Evolutionary conservation across 352 stramenopile genomes (phyloP).

Genomic region (Globisporangium lucens): DNA sequence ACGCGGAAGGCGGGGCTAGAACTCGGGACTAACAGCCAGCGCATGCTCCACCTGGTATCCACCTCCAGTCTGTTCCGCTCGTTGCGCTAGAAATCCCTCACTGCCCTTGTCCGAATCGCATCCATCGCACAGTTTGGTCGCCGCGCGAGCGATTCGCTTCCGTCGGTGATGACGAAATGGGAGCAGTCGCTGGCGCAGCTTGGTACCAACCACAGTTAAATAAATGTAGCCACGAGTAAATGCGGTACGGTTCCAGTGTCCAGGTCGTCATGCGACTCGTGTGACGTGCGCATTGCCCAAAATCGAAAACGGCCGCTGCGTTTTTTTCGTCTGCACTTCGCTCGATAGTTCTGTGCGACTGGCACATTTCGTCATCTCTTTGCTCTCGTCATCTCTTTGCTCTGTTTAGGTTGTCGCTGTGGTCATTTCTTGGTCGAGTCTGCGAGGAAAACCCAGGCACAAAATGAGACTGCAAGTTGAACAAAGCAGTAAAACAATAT

Average conservation of each 20-base stretch:
- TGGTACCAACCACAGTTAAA: neutral
- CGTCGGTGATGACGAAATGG: neutral
- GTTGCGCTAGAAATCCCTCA: neutral
- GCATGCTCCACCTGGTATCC: neutral
- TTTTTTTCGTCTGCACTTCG: neutral
- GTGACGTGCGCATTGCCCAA: neutral
- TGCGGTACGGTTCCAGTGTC: neutral
- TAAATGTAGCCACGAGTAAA: neutral
- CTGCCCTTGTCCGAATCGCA: neutral
- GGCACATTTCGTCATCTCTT: neutral
- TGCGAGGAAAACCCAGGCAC: neutral
- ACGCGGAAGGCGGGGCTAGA: neutral
- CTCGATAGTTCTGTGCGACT: neutral
- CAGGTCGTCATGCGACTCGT: neutral
- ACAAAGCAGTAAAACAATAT: neutral
- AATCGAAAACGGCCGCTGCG: neutral
- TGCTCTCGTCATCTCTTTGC: neutral
- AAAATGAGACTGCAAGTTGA: neutral
- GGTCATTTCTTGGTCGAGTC: neutral
- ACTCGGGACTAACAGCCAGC: neutral
- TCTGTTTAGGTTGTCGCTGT: neutral
- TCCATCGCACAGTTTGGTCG: slow-evolving; percentile 2
- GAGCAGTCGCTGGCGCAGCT: neutral
- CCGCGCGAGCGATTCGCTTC: neutral
- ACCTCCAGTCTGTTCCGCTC: neutral